Evolutionary conservation across 257 asterid species (phyloP), one percentile per base, ranked within the genome.

Genomic region (Primulina eburnea): DNA sequence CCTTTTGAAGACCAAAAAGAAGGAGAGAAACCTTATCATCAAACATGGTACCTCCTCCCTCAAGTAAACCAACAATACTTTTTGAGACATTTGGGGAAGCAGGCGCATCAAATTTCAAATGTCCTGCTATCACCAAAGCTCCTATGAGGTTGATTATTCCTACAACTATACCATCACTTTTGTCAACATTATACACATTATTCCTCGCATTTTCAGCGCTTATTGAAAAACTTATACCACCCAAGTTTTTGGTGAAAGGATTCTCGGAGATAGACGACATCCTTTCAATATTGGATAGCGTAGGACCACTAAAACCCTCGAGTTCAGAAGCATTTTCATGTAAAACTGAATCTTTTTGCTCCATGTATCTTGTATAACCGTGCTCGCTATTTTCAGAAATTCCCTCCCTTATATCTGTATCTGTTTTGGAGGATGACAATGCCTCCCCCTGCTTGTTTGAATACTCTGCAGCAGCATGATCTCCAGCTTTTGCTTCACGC

Each of bases 21-120:
- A 93, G 92, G 71, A 93, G 99, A 69, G 99, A 86, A 77, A 93
- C 95, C 87, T 90, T 93, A 85, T 93, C 99, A 75, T 93, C 97
- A 82, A 93, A 93, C 99, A 90, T 93, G 72, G 96, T 90, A 80
- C 97, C 97, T 68, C 99, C 97, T 74, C 92, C 96, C 78, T 90
- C 99, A 67, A 82, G 90, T 85, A 89, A 78, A 76, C 95, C 97
- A 65, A 80, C 80, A 80, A 85, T 77, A 76, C 85, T 90, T 83
- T 74, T 81, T n/a, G 89, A 76, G 81, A 81, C 82, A 77, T 90
- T 95, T 69, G 88, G 81, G 71, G 91, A 88, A 82, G 84, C 86
- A 72, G 90, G 93, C 30, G 75, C 61, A 80, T 84, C 99, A 77
- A 87, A 82, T 79, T 86, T 93, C 79, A 93, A 84, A 84, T 89